Evolutionary conservation across 345 rosid species (phyloP).

Genomic region (Lepidium africanum): DNA sequence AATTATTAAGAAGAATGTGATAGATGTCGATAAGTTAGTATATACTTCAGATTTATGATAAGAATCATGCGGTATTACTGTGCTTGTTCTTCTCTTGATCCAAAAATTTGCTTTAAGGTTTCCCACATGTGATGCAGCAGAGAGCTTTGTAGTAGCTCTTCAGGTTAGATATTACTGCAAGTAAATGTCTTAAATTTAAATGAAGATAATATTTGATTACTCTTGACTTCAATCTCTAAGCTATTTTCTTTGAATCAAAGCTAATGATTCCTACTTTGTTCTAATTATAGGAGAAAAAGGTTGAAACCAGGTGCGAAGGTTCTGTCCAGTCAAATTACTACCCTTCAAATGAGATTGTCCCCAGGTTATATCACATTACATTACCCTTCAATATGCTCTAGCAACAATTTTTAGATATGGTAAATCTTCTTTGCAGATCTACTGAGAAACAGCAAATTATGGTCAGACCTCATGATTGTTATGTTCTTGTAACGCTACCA

Average conservation of each 20-base stretch:
- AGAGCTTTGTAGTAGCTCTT: conserved; percentile 43
- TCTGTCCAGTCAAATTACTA: not conserved
- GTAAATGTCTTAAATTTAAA: not conserved
- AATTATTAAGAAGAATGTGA: not conserved
- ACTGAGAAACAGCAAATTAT: conserved; percentile 28
- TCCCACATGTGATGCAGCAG: conserved; percentile 43
- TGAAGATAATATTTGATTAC: not conserved
- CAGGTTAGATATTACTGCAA: conserved; percentile 36
- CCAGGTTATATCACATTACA: conserved; percentile 36
- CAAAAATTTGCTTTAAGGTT: conserved; percentile 82
- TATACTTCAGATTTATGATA: too few species aligned
- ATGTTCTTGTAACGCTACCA: conserved; percentile 21
- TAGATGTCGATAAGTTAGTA: too few species aligned
- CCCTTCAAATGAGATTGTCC: conserved; percentile 1
- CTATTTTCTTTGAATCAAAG: not conserved
- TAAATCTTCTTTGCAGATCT: conserved; percentile 33
- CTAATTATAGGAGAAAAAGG: conserved; percentile 34
- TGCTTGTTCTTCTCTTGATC: conserved; percentile 40
- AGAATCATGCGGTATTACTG: not conserved
- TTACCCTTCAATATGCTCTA: not conserved
- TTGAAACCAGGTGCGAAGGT: not conserved
- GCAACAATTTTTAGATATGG: not conserved
- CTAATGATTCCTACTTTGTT: conserved; percentile 5
- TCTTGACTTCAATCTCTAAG: not conserved
- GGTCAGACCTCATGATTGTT: conserved; percentile 1